phyloP scores from a whole-genome alignment of 345 rosid species.

The Eucalyptus marginata region DNA sequence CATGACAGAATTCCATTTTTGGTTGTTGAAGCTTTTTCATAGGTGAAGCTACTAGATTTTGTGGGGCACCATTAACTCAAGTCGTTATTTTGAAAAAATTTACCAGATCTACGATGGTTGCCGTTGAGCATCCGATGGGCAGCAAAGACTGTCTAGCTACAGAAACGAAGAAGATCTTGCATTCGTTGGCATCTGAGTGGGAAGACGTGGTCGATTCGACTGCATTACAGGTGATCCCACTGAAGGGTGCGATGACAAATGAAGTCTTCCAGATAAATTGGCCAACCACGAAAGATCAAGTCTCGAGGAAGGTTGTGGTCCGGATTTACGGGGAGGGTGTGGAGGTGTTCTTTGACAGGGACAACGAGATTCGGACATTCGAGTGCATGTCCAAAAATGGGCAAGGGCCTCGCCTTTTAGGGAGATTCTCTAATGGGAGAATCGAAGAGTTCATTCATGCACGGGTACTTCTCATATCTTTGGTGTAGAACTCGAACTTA shows the following conservation, averaged over 20 bases:
- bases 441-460: conserved; percentile 91
- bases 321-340: conserved; percentile 95
- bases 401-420: conserved; percentile 83
- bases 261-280: conserved; percentile 43
- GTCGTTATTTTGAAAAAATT: neutral
- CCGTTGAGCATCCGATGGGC: neutral
- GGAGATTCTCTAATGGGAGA: conserved; percentile 67
- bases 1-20: neutral
- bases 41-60: neutral
- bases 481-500: neutral
- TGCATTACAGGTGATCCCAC: conserved; percentile 49
- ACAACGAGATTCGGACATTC: conserved; percentile 74
- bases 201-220: conserved; percentile 60
- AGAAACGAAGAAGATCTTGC: conserved; percentile 52
- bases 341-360: conserved; percentile 71
- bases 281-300: conserved; percentile 34
- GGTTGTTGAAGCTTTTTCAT: neutral
- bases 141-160: conserved; percentile 21
- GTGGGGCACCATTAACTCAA: neutral
- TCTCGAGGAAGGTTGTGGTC: conserved; percentile 45
- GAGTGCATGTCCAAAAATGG: conserved; percentile 88
- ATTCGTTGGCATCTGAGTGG: conserved; percentile 55
- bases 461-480: conserved; percentile 33
- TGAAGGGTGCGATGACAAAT: conserved; percentile 92
- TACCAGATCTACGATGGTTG: conserved; percentile 9